Evolutionary conservation across 192 early-diverging fungal genomes (phyloP).

Genomic region (Entomortierella parvispora): DNA sequence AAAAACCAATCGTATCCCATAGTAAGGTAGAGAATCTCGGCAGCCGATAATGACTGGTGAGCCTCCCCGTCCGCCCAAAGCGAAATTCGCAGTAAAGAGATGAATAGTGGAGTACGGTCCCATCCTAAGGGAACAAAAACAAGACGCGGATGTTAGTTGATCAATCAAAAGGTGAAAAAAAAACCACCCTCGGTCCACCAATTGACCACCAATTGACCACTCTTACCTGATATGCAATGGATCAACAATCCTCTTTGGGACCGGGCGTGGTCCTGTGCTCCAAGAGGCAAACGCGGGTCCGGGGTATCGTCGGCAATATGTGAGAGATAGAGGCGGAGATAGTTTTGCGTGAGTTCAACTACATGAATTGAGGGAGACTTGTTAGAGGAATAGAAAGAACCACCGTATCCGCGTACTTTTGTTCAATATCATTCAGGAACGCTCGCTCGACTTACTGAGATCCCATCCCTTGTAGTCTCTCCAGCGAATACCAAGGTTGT

Average conservation of each 20-base stretch:
- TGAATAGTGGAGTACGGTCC: slow-evolving; percentile 51
- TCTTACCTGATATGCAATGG: slow-evolving; percentile 46
- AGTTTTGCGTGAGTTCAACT: slow-evolving; percentile 52
- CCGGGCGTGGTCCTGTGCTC: background rate
- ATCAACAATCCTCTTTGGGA: slow-evolving; percentile 33
- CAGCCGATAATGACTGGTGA: slow-evolving; percentile 47
- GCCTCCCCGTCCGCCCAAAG: slow-evolving; percentile 51
- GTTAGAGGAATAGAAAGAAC: too few relatives aligned
- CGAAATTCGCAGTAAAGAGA: slow-evolving; percentile 44
- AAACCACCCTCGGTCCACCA: too few relatives aligned
- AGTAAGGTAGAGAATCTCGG: slow-evolving; percentile 51
- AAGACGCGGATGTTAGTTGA: background rate
- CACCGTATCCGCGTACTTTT: too few relatives aligned
- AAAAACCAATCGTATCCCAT: slow-evolving; percentile 54
- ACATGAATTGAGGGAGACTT: background rate
- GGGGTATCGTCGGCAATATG: slow-evolving; percentile 39
- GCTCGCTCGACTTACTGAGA: slow-evolving; percentile 42
- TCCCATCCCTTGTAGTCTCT: slow-evolving; percentile 49
- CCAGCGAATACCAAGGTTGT: slow-evolving; percentile 35
- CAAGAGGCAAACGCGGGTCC: background rate
- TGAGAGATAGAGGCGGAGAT: slow-evolving; percentile 47
- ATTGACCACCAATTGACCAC: background rate
- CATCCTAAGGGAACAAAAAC: slow-evolving; percentile 22
- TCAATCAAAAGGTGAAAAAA: too few relatives aligned
- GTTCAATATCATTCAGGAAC: background rate